Conservation (phyloP, 2,329 filamentous ascomycete species). For the Chaetomium globosum region DNA sequence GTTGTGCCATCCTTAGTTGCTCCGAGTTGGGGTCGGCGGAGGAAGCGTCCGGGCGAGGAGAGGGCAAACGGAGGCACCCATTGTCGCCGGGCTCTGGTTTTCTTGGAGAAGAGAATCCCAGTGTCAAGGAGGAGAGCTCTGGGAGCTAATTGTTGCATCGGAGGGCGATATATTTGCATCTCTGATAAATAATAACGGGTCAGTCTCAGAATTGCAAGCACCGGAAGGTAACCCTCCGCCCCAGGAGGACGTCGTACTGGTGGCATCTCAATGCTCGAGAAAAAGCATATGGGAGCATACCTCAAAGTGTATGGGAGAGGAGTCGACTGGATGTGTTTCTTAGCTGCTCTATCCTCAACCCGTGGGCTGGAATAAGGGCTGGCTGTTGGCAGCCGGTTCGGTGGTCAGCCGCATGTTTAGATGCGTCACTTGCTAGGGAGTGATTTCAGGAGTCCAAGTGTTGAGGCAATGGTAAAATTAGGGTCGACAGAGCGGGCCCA, state of each 20-base stretch:
- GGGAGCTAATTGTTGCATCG: neutral
- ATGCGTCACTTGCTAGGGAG: neutral
- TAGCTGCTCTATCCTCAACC: neutral
- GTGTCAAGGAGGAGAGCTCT: no score
- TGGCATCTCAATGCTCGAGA: neutral
- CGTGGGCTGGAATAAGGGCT: neutral
- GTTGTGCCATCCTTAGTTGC: neutral
- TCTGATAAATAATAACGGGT: constrained; percentile 20
- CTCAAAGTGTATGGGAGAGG: neutral
- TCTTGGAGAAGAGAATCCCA: neutral
- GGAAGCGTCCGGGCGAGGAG: no score
- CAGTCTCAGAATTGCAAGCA: constrained; percentile 21
- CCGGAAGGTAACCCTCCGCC: constrained; percentile 26
- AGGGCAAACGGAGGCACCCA: neutral
- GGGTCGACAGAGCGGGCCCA: neutral
- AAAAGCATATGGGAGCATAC: constrained; percentile 16
- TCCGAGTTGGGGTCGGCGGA: neutral
- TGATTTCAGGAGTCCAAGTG: neutral
- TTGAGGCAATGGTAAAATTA: neutral
- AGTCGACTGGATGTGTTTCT: neutral
- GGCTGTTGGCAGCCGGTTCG: neutral
- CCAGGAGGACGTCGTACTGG: neutral
- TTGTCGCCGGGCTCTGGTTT: neutral
- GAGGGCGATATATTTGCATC: neutral
- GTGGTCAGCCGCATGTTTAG: constrained; percentile 15